Base-by-base conservation (phyloP, 768 basidiomycete species). In the Lactifluus pinguis region DNA sequence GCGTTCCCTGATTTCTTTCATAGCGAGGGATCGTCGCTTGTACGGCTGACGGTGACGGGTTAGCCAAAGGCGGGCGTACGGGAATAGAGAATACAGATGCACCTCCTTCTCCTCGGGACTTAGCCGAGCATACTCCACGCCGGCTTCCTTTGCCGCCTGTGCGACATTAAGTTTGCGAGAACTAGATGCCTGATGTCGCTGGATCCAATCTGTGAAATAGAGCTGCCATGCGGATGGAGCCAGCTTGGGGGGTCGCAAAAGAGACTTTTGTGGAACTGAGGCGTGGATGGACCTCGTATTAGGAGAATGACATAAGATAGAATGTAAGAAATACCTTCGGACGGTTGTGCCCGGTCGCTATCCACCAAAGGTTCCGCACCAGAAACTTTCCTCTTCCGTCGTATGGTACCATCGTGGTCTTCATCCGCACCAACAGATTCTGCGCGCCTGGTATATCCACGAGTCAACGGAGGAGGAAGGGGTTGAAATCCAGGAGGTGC, bases 211-310 rank as follows among this genome's bases (percentile, higher is more conserved):
- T 25, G 92, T 92, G 71, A 97, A 95, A 74, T 92, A 97, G 48
- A 97, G 80, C 73, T 97, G 94, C 94, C 94, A 97, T 57, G 93
- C 91, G 3, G 92, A 94, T 4, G 90, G 92, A 6, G 94, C 91
- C 67, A 93, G 80, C 76, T 94, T 93, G 51, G 93, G 93, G 19
- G 90, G 92, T 47, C 86, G 85, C 60, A 97, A 77, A 11, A 83
- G 74, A 44, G 93, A 93, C 74, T 88, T 93, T 57, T 82, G 75
- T 49, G 82, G 82, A 41, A 78, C 87, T 86, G 72, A 34, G 19
- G 2, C 4, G 17, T 39, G 17, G 45, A 32, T 29, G n/a, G 30
- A 25, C 9, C 7, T 36, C 10, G 30, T 29, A 44, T 61, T 59
- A 71, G 68, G 66, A 69, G 68, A 59, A 65, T 63, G 64, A 67